Evolutionary conservation across 345 rosid species (phyloP), one percentile per base, ranked within the genome.

Genomic region (Durio zibethinus): DNA sequence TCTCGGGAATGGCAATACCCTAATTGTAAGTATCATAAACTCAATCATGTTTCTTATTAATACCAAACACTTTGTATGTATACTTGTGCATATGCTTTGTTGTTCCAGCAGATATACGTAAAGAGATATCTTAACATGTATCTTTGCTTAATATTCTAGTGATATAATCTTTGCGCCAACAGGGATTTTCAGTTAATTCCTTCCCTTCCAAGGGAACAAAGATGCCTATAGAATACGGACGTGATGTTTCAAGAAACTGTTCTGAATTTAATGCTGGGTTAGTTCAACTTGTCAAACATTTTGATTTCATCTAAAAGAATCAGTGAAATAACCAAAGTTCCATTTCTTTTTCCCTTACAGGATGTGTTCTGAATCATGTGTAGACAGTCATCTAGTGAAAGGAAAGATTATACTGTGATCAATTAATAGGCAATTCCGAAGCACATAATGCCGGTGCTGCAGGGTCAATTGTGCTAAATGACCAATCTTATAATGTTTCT

Each of bases 1-100:
- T 81, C 86, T 95, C 7, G 93, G 97, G 21, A 85, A 89, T 74
- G 92, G 94, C 67, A 70, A 25, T 63, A 76, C 64, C 16, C 12
- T 84, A 59, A 33, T 77, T 0, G 98, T 91, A 79, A 80, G 90
- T 74, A 2, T 38, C 25, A 0, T 43, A 27, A 75, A 10, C 9
- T 21, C 27, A 11, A 31, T 35, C 56, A 7, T 36, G 4, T 68
- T 14, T 52, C 63, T 25, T 8, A 21, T 27, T 54, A 8, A 11
- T 48, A 4, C 27, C 25, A 18, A 3, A 20, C 7, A 80, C 16
- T 60, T 59, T 2, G 23, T 64, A 38, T 36, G 31, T 0, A 3
- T 76, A 4, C 38, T 5, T 3, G 11, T 21, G 4, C 11, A 12
- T 67, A 43, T 23, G 53, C 33, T 12, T 11, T 10, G 4, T 38